phyloP scores from a whole-genome alignment of 345 rosid species.

The Tarenaya hassleriana region DNA sequence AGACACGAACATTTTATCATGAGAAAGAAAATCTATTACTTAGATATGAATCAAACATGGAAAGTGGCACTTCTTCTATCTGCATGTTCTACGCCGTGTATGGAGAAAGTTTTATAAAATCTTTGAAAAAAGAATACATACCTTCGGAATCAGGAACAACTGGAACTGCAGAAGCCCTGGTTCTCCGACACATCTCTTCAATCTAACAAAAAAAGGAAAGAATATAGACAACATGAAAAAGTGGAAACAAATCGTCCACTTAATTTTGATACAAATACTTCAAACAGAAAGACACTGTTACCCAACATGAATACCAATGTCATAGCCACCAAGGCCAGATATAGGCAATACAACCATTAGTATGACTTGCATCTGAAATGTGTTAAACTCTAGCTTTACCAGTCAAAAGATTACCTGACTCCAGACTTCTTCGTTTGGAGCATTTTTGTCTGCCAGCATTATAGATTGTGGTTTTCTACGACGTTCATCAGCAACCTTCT shows the following conservation, averaged over 20 bases:
- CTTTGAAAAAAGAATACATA: conserved; percentile 24
- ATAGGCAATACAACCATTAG: too few species aligned
- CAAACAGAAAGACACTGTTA: too few species aligned
- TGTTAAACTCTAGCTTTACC: background rate
- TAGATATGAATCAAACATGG: conserved; percentile 6
- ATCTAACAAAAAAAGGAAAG: conserved; percentile 42
- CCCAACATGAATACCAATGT: too few species aligned
- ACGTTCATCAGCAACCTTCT: conserved; percentile 64
- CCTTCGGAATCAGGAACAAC: conserved; percentile 91
- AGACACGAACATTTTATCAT: background rate
- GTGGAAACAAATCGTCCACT: conserved; percentile 7
- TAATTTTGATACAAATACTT: background rate
- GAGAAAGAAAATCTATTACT: conserved; percentile 4
- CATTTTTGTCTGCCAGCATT: conserved; percentile 96
- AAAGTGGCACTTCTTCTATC: conserved; percentile 5
- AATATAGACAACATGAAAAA: conserved; percentile 1
- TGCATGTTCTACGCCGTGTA: conserved; percentile 2
- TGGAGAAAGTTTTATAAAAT: background rate
- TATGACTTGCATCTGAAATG: too few species aligned
- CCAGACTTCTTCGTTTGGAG: conserved; percentile 99
- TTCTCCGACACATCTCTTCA: conserved; percentile 75
- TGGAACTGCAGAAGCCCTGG: conserved; percentile 78
- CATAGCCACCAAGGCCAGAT: too few species aligned
- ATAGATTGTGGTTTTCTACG: conserved; percentile 74
- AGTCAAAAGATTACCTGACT: conserved; percentile 51